Base-by-base conservation (phyloP, 192 early-diverging fungal species). In the Podila clonocystis region DNA sequence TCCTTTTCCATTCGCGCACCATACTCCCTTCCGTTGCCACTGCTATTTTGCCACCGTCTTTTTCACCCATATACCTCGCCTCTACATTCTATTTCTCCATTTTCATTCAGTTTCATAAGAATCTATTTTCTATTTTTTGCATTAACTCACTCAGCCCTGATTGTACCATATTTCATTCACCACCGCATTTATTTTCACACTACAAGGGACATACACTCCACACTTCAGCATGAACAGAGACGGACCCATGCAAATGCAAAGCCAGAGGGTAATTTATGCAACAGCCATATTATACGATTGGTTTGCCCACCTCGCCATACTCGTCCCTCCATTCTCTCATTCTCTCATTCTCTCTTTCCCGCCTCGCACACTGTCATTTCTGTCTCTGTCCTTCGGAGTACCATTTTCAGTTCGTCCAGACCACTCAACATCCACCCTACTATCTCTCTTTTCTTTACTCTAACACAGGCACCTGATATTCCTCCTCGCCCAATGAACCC, bases 401-500 rank as follows among this genome's bases (percentile, higher is more conserved):
- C 52, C 52, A 55, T 55, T 55, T 9, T 5, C 30, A 67, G 12
- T 48, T 55, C 24, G 0, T 45, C 41, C 4, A 15, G n/a, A 20
- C 17, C 31, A 26, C 19, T 41, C 50, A 17, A n/a, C 22, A 36
- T 30, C 31, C 20, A 33, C 34, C 36, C 29, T 65, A 26, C 1
- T 22, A 5, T 38, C 20, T n/a, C 33, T 31, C 62, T 63, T 22
- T 20, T n/a, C 9, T 36, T n/a, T 38, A 20, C 62, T 22, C 8
- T 1, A 22, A 50, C 50, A 49, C 58, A 59, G 2, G 74, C 38
- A n/a, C 75, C 75, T 9, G 36, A 22, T 22, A 41, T 34, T 3
- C 19, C 58, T 30, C 50, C 50, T 68, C 65, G 61, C 17, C 68
- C 24, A 52, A 55, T 55, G 52, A 78, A 67, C 69, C 68, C 68